Percentiles rank a stretch among this genome's conserved stretches.
These are phyloP conservation scores for Loxodes magnus DNA, from an alignment of 73 alveolate species.

Conservation along the genomic window DNA sequence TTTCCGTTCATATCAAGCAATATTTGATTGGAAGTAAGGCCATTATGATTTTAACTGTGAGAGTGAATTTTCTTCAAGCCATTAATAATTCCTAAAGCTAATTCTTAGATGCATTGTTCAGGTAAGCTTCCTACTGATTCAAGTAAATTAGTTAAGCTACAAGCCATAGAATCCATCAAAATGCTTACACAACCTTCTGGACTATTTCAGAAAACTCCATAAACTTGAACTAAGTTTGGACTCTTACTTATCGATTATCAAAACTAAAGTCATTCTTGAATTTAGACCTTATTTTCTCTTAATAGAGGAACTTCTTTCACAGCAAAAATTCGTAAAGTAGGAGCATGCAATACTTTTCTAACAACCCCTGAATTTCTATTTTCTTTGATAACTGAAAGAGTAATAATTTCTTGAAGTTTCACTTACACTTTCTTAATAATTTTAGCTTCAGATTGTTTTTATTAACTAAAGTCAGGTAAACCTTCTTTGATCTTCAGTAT, in stretches of 20 bases:
- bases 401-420: slow-evolving; percentile 28
- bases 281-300: slow-evolving; percentile 1
- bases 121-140: slow-evolving; percentile 33
- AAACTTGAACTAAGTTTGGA: slow-evolving; percentile 15
- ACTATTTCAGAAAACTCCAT: slow-evolving; percentile 31
- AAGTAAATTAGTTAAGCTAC: slow-evolving; percentile 15
- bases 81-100: too few relatives aligned
- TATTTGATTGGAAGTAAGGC: too few relatives aligned
- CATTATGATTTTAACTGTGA: too few relatives aligned
- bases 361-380: slow-evolving; percentile 29
- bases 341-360: slow-evolving; percentile 41
- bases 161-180: slow-evolving; percentile 18
- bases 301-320: slow-evolving; percentile 30
- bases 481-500: too few relatives aligned
- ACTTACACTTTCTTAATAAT: neutral
- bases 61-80: too few relatives aligned
- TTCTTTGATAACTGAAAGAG: slow-evolving; percentile 20
- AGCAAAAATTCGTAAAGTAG: slow-evolving; percentile 23
- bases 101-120: too few relatives aligned
- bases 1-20: too few relatives aligned
- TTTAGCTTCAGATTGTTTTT: too few relatives aligned
- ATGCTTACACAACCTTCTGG: slow-evolving; percentile 52
- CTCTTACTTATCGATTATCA: neutral
- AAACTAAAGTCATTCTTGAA: slow-evolving; percentile 4
- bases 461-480: too few relatives aligned